These are phyloP conservation scores for Mycocentrospora acerina DNA, from an alignment of 2,329 filamentous ascomycete species.

Conservation along the genomic window DNA sequence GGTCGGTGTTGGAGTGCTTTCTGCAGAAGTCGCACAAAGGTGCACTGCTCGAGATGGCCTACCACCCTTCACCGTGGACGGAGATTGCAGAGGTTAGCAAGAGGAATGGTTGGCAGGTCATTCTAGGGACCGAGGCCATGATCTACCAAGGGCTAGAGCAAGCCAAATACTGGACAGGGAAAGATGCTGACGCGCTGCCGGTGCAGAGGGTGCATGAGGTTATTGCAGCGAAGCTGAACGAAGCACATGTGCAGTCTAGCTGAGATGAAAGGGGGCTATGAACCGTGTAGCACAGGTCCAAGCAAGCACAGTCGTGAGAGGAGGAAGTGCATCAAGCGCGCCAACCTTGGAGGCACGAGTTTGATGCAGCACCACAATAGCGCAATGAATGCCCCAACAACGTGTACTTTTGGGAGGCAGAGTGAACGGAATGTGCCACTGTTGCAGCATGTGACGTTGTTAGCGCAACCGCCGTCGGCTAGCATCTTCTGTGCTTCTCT, in stretches of 20 bases:
- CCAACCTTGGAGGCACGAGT: too few relatives aligned
- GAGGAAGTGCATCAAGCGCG: too few relatives aligned
- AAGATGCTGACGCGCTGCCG: conserved; percentile 58
- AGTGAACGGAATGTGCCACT: too few relatives aligned
- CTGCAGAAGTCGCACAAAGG: conserved; percentile 58
- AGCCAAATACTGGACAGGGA: conserved; percentile 63
- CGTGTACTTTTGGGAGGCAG: too few relatives aligned
- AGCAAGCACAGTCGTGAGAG: too few relatives aligned
- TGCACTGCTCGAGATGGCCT: conserved; percentile 79
- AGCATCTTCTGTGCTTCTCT: too few relatives aligned
- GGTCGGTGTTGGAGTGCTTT: conserved; percentile 57
- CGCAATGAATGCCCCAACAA: too few relatives aligned
- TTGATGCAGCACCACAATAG: too few relatives aligned
- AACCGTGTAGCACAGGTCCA: too few relatives aligned
- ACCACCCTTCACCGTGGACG: conserved; percentile 68
- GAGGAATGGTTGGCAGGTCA: conserved; percentile 68
- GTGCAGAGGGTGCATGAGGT: conserved; percentile 61
- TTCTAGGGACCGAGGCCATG: conserved; percentile 74
- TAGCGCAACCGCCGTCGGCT: too few relatives aligned
- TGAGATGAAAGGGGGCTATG: too few relatives aligned
- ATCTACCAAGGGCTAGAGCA: conserved; percentile 77
- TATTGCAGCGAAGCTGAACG: conserved; percentile 41
- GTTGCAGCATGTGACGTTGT: too few relatives aligned
- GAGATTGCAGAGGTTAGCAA: conserved; percentile 63
- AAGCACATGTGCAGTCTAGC: conserved; percentile 15